These are phyloP conservation scores for Saccharomycopsis capsularis DNA, from an alignment of 805 yeast species.

Conservation along the genomic window DNA sequence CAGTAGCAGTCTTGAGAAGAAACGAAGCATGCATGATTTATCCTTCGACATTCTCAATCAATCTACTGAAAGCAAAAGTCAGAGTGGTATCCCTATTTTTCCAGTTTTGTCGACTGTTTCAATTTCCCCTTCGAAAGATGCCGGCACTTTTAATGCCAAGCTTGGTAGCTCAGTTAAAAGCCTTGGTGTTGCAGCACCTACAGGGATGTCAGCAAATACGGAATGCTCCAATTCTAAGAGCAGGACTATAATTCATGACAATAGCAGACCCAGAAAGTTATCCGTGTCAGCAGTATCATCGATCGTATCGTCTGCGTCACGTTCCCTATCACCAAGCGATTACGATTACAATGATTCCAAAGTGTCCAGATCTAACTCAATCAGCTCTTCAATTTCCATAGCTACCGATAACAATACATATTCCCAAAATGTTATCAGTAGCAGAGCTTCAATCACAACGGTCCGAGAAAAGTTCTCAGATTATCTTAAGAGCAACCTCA, in stretches of 20 bases:
- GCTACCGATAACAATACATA: slow-evolving; percentile 11
- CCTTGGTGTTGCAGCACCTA: neutral
- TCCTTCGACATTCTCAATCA: slow-evolving; percentile 9
- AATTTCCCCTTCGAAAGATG: neutral
- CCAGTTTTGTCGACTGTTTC: neutral
- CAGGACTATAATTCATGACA: neutral
- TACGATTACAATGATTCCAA: neutral
- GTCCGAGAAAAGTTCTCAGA: slow-evolving; percentile 6
- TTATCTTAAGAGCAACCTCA: slow-evolving; percentile 8
- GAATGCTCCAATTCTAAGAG: neutral
- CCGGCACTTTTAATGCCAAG: neutral
- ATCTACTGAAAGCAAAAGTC: neutral
- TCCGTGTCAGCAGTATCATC: slow-evolving; percentile 10
- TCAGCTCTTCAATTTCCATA: slow-evolving; percentile 6
- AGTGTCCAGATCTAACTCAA: slow-evolving; percentile 13
- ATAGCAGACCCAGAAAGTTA: neutral
- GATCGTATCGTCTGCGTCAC: slow-evolving; percentile 8
- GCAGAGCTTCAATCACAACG: neutral
- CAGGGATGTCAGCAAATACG: neutral
- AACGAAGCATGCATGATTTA: slow-evolving; percentile 16
- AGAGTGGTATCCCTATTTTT: neutral
- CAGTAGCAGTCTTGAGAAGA: neutral
- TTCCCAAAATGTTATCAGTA: slow-evolving; percentile 3
- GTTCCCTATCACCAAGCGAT: slow-evolving; percentile 2
- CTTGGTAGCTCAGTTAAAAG: neutral